These are phyloP conservation scores for Talaromyces stipitatus DNA, from an alignment of 495 filamentous ascomycete genomes.

Conservation along the genomic window DNA sequence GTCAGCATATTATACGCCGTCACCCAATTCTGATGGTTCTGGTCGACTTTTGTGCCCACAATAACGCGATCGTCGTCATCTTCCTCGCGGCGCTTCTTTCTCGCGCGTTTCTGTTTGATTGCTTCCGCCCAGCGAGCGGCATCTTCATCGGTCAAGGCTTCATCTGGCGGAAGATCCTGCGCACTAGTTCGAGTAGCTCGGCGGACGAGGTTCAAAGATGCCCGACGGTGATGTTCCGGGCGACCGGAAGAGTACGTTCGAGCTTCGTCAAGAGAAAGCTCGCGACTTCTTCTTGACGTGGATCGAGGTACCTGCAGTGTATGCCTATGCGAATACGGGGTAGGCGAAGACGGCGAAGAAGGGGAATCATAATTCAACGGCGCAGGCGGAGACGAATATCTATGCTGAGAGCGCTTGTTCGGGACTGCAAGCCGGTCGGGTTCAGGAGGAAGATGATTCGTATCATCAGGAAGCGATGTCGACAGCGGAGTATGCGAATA, in stretches of 20 bases:
- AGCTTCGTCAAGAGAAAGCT: conserved; percentile 53
- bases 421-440: conserved; percentile 29
- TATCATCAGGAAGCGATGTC: conserved; percentile 24
- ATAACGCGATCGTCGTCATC: conserved; percentile 91
- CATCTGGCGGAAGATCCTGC: conserved; percentile 75
- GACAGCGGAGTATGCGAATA: conserved; percentile 23
- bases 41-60: conserved; percentile 97
- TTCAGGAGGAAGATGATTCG: conserved; percentile 31
- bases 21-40: conserved; percentile 95
- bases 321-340: conserved; percentile 68
- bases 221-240: conserved; percentile 57
- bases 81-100: conserved; percentile 74
- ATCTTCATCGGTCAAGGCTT: conserved; percentile 80
- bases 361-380: conserved; percentile 37
- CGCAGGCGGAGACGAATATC: conserved; percentile 71
- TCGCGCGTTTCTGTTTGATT: conserved; percentile 82
- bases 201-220: conserved; percentile 74
- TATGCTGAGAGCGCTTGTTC: conserved; percentile 44
- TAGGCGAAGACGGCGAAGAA: conserved; percentile 35
- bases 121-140: conserved; percentile 88
- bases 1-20: conserved; percentile 99
- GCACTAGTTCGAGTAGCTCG: conserved; percentile 77
- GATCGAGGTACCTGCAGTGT: conserved; percentile 76
- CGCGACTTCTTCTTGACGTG: conserved; percentile 45
- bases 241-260: conserved; percentile 62